phyloP scores from a whole-genome alignment of 2,329 filamentous ascomycete genomes.

The Cordyceps cicadae region DNA sequence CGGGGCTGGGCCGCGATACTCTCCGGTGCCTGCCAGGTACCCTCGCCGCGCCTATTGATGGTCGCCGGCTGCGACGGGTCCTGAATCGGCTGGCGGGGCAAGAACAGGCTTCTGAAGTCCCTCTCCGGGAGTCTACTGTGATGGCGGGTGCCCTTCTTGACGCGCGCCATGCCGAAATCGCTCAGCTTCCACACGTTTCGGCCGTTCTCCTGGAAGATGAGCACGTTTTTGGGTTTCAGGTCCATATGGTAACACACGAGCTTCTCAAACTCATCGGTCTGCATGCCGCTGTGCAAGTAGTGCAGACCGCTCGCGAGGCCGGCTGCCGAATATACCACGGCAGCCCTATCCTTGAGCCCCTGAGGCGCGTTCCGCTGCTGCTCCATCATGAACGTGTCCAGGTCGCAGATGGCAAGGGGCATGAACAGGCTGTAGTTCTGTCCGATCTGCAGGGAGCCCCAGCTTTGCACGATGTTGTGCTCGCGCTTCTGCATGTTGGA shows the following conservation, averaged over 20 bases:
- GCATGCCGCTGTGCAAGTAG: constrained; percentile 30
- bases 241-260: constrained; percentile 34
- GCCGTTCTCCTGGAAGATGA: constrained; percentile 19
- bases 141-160: constrained; percentile 18
- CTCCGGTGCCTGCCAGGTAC: constrained; percentile 32
- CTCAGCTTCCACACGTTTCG: constrained; percentile 31
- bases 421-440: constrained; percentile 32
- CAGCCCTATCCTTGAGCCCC: constrained; percentile 17
- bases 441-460: constrained; percentile 26
- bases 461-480: constrained; percentile 29
- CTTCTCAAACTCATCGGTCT: constrained; percentile 18
- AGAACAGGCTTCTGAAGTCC: constrained; percentile 24
- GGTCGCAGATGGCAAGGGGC: constrained; percentile 29
- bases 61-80: constrained; percentile 19
- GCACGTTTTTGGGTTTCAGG: constrained; percentile 30
- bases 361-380: constrained; percentile 15
- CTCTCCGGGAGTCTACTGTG: constrained; percentile 15
- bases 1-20: constrained; percentile 17
- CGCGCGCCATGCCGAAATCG: constrained; percentile 33
- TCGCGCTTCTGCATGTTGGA: constrained; percentile 20
- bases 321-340: constrained; percentile 21
- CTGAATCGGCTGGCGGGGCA: constrained; percentile 14
- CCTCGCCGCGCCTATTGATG: constrained; percentile 22
- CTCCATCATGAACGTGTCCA: constrained; percentile 27
- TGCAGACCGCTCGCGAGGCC: constrained; percentile 27